Conservation (phyloP, 2,329 filamentous ascomycete genomes). For the Karstenula rhodostoma region DNA sequence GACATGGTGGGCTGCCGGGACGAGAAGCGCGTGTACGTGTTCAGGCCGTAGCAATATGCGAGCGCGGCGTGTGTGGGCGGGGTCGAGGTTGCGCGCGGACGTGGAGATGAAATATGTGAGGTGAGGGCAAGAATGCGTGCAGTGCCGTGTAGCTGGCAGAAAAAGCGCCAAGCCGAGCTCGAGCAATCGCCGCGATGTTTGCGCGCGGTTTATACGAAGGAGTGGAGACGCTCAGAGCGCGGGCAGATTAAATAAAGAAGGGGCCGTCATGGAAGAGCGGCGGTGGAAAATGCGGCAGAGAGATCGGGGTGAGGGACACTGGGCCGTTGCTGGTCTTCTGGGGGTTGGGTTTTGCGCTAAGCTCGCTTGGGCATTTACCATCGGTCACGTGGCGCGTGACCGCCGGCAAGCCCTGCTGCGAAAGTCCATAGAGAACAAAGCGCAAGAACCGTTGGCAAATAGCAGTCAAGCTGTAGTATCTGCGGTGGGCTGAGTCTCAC, state of each 20-base stretch:
- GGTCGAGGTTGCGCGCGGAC: conserved; percentile 24
- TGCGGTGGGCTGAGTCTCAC: conserved; percentile 14
- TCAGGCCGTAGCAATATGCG: conserved; percentile 26
- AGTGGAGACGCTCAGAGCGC: conserved; percentile 34
- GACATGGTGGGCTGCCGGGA: conserved; percentile 42
- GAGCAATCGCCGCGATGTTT: conserved; percentile 33
- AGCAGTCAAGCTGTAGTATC: neutral
- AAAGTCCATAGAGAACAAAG: conserved; percentile 21
- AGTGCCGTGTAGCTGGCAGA: conserved; percentile 23
- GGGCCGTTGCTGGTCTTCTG: neutral
- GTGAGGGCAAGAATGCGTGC: conserved; percentile 25
- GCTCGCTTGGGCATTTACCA: neutral
- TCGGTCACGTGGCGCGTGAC: conserved; percentile 27
- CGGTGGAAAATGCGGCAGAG: conserved; percentile 21
- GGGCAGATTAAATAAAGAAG: conserved; percentile 42
- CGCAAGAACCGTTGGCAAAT: conserved; percentile 24
- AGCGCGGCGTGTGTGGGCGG: conserved; percentile 30
- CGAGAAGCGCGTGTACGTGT: conserved; percentile 29
- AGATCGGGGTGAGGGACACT: conserved; percentile 6
- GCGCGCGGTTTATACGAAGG: conserved; percentile 25
- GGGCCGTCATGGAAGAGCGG: conserved; percentile 40
- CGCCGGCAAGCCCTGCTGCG: conserved; percentile 15
- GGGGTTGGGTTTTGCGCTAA: conserved; percentile 13
- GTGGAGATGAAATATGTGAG: conserved; percentile 24
- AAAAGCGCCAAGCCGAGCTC: conserved; percentile 44